Evolutionary conservation across 805 yeast species (phyloP).

Genomic region (Jamesozyma gamospora): DNA sequence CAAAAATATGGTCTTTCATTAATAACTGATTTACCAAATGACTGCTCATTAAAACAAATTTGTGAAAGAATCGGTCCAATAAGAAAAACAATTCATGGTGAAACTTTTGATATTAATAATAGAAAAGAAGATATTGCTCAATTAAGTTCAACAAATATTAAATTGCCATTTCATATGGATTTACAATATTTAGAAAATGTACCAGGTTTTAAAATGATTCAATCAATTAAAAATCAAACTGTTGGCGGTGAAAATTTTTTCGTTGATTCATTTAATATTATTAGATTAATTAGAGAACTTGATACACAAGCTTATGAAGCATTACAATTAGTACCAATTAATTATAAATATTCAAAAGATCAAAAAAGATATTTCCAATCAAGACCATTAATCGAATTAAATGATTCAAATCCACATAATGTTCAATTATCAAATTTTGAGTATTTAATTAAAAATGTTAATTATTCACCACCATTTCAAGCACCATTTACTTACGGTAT

Average conservation of each 20-base stretch:
- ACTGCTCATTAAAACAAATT: constrained; percentile 33
- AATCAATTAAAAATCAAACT: constrained; percentile 47
- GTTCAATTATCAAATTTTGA: constrained; percentile 25
- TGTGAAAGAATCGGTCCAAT: constrained; percentile 56
- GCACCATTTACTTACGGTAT: constrained; percentile 61
- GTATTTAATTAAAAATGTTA: constrained; percentile 42
- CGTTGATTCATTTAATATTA: constrained; percentile 63
- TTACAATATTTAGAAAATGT: constrained; percentile 69
- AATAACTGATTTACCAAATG: constrained; percentile 44
- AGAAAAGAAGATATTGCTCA: constrained; percentile 44
- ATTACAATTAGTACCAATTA: constrained; percentile 49
- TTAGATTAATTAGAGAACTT: constrained; percentile 38
- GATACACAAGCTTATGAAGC: constrained; percentile 61
- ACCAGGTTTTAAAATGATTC: constrained; percentile 62
- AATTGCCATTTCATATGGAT: constrained; percentile 71
- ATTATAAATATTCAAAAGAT: constrained; percentile 57
- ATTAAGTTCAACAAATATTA: constrained; percentile 56
- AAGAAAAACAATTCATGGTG: constrained; percentile 62
- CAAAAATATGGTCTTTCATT: constrained; percentile 49
- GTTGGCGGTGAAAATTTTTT: constrained; percentile 42
- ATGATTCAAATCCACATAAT: constrained; percentile 29
- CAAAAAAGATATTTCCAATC: constrained; percentile 51
- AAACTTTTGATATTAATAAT: constrained; percentile 55
- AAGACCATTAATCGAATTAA: constrained; percentile 55
- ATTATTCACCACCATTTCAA: constrained; percentile 77